Conservation (phyloP, 1,139 yeast species). For the Pichia sp. region DNA sequence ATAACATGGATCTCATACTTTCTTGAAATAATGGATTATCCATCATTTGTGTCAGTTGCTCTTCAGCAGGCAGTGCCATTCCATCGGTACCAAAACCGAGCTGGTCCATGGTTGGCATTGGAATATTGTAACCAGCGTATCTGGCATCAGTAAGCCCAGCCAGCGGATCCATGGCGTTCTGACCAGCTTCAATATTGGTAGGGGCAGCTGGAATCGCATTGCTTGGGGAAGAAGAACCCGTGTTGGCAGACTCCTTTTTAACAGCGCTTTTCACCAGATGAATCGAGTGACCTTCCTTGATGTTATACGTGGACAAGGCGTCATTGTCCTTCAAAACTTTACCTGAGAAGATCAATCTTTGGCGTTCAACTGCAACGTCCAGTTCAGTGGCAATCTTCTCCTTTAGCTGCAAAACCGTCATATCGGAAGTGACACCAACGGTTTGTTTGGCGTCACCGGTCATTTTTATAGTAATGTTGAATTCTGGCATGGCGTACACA, state of each 20-base stretch:
- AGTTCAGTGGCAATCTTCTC: constrained; percentile 47
- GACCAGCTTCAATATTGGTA: constrained; percentile 76
- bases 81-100: constrained; percentile 87
- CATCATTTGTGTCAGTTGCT: constrained; percentile 66
- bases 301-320: constrained; percentile 64
- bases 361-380: constrained; percentile 65
- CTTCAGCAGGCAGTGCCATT: constrained; percentile 67
- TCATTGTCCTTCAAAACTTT: constrained; percentile 84
- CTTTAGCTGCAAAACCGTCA: constrained; percentile 65
- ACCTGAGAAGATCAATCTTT: constrained; percentile 88
- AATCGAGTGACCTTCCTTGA: constrained; percentile 78
- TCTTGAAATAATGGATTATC: constrained; percentile 75
- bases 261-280: constrained; percentile 75
- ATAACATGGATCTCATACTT: constrained; percentile 68
- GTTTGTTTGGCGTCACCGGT: constrained; percentile 22
- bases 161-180: constrained; percentile 80
- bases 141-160: constrained; percentile 93
- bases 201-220: constrained; percentile 41
- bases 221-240: constrained; percentile 14
- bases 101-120: constrained; percentile 64
- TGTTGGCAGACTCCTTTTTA: constrained; percentile 22
- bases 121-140: constrained; percentile 79
- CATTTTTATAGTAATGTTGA: constrained; percentile 11
- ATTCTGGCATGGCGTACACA: constrained; percentile 8
- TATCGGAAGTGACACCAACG: constrained; percentile 42